Percentiles rank a stretch among this genome's conserved stretches.
Evolutionary conservation across 306 rosid genomes (phyloP).

Genomic region (Trifolium subterraneum): DNA sequence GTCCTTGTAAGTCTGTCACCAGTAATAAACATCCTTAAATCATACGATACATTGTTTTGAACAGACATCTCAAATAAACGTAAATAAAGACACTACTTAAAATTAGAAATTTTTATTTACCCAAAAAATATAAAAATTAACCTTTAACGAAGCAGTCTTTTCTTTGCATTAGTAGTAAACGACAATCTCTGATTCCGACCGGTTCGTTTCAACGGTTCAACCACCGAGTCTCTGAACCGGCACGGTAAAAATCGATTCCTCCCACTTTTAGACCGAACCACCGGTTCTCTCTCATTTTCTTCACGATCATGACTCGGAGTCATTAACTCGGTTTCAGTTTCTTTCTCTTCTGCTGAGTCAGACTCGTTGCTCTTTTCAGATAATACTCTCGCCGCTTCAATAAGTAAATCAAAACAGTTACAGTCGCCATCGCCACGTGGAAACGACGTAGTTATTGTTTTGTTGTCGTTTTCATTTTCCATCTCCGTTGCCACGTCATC

Average conservation of each 20-base stretch:
- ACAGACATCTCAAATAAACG: neutral
- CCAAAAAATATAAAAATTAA: neutral
- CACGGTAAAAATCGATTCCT: constrained; percentile 52
- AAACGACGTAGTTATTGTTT: constrained; percentile 42
- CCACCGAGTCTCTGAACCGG: constrained; percentile 58
- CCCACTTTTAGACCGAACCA: constrained; percentile 60
- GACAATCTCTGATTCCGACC: constrained; percentile 16
- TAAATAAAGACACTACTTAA: constrained; percentile 9
- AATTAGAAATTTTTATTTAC: neutral
- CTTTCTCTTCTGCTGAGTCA: constrained; percentile 28
- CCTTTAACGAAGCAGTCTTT: constrained; percentile 38
- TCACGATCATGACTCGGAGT: neutral
- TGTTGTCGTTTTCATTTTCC: neutral
- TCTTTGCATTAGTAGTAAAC: constrained; percentile 23
- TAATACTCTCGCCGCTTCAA: constrained; percentile 57
- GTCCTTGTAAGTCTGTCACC: neutral
- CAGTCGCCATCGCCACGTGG: neutral
- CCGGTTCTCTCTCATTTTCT: constrained; percentile 46
- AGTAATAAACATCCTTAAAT: neutral
- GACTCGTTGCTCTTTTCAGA: constrained; percentile 42
- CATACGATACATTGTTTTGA: neutral
- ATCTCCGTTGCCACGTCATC: constrained; percentile 21
- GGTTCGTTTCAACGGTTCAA: constrained; percentile 54
- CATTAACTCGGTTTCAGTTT: constrained; percentile 18
- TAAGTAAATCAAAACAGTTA: constrained; percentile 51